Conservation (phyloP, 345 rosid genomes). For the Pseudoturritis turrita region DNA sequence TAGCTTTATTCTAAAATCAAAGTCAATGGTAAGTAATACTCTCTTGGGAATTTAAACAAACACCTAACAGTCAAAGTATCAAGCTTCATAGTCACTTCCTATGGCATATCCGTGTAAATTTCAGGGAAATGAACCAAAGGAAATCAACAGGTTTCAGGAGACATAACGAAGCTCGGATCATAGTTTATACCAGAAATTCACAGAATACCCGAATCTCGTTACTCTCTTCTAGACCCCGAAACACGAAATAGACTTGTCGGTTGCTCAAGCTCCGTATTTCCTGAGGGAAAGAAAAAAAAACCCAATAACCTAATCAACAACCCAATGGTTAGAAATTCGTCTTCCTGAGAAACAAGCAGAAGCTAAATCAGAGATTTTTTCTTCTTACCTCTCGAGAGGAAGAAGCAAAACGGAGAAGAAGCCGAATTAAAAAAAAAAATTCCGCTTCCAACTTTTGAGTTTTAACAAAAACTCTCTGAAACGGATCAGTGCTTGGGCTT, state of each 20-base stretch:
- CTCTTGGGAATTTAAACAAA: conserved; percentile 21
- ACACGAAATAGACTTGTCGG: neutral
- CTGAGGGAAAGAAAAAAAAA: conserved; percentile 13
- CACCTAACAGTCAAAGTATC: conserved; percentile 2
- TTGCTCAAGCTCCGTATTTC: conserved; percentile 11
- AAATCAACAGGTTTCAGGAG: neutral
- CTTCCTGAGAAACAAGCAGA: conserved; percentile 11
- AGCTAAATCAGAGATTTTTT: neutral
- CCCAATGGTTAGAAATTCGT: neutral
- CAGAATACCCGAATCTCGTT: conserved; percentile 1
- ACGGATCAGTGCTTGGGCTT: too few species aligned
- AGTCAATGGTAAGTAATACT: neutral
- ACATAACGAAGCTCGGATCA: neutral
- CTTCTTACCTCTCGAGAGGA: conserved; percentile 2
- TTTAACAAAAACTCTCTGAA: neutral
- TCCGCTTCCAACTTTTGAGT: neutral
- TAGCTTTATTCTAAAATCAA: neutral
- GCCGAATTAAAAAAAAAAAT: neutral
- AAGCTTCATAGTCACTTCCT: neutral
- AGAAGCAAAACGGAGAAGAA: neutral
- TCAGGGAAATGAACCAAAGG: neutral
- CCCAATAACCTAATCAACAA: conserved; percentile 19
- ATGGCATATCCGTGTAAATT: neutral
- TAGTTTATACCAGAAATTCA: neutral
- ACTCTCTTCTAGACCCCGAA: conserved; percentile 6